Evolutionary conservation across 2,329 filamentous ascomycete genomes (phyloP).

Genomic region (Calonectria pauciramosa): DNA sequence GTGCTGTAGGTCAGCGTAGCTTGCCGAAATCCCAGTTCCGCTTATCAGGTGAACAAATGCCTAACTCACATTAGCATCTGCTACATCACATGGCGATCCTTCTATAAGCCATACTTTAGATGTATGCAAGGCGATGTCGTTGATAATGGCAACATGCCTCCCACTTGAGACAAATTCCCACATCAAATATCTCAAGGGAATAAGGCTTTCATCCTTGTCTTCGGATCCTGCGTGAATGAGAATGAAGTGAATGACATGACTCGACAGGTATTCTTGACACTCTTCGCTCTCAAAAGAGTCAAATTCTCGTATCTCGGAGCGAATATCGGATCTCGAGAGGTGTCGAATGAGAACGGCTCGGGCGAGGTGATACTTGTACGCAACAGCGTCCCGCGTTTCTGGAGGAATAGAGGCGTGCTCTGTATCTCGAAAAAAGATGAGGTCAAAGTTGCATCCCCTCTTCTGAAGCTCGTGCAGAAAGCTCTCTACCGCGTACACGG

Average conservation of each 20-base stretch:
- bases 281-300: slow-evolving; percentile 59
- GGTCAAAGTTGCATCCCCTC: slow-evolving; percentile 78
- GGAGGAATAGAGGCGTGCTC: slow-evolving; percentile 68
- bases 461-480: slow-evolving; percentile 72
- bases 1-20: not conserved
- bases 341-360: slow-evolving; percentile 76
- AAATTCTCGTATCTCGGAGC: slow-evolving; percentile 57
- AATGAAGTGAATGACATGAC: slow-evolving; percentile 73
- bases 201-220: slow-evolving; percentile 54
- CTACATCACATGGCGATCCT: not conserved
- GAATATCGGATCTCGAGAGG: slow-evolving; percentile 51
- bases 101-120: slow-evolving; percentile 65
- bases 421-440: slow-evolving; percentile 76
- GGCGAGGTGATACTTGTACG: slow-evolving; percentile 71
- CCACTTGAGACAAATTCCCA: slow-evolving; percentile 65
- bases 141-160: slow-evolving; percentile 74
- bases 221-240: slow-evolving; percentile 75
- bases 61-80: slow-evolving; percentile 18
- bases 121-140: slow-evolving; percentile 73
- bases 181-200: slow-evolving; percentile 53
- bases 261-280: slow-evolving; percentile 69
- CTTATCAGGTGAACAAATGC: slow-evolving; percentile 35
- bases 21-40: not conserved
- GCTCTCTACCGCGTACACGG: slow-evolving; percentile 76
- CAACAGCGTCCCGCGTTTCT: slow-evolving; percentile 7